phyloP scores from a whole-genome alignment of 2,329 filamentous ascomycete species.

The Trichophyton mentagrophytes region DNA sequence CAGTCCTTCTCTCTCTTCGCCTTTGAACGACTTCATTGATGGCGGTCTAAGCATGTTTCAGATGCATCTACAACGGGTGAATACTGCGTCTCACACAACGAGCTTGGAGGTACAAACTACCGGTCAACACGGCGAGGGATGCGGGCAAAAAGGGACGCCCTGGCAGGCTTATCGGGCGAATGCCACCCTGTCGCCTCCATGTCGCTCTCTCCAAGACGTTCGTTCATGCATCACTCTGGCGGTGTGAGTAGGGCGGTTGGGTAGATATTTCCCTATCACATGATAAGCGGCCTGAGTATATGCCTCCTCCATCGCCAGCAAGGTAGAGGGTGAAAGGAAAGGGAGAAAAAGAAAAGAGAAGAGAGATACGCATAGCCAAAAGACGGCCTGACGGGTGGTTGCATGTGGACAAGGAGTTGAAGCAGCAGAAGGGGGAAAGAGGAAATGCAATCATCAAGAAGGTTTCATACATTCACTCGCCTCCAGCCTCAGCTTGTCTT shows the following conservation, averaged over 20 bases:
- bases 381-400: neutral
- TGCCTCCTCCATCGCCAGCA: neutral
- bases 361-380: neutral
- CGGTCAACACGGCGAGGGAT: neutral
- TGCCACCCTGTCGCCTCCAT: neutral
- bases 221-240: conserved; percentile 3
- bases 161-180: neutral
- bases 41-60: neutral
- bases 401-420: neutral
- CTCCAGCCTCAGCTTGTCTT: neutral
- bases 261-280: neutral
- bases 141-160: neutral
- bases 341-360: neutral
- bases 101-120: neutral
- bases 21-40: neutral
- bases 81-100: neutral
- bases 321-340: neutral
- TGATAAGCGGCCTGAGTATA: neutral
- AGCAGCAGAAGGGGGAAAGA: neutral
- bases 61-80: neutral
- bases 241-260: neutral
- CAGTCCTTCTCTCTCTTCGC: neutral
- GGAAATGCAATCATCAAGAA: neutral
- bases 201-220: neutral
- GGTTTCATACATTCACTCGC: neutral